Evolutionary conservation across 164 flowering plant genomes (phyloP).

Genomic region (Nymphaea thermarum): DNA sequence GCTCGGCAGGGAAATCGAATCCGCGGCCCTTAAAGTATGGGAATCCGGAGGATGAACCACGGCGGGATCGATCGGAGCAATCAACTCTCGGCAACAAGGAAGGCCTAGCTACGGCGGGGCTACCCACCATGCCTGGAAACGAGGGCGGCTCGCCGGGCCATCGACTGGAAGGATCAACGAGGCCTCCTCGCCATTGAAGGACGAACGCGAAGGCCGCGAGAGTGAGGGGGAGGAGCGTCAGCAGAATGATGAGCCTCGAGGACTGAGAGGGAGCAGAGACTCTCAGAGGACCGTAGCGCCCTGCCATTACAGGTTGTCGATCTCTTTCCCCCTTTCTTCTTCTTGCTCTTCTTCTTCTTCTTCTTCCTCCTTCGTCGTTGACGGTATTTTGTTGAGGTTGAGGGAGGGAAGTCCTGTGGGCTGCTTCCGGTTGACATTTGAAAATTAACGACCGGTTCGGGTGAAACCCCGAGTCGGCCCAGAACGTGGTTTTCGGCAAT

Average conservation of each 20-base stretch:
- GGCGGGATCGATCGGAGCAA: conserved; percentile 30
- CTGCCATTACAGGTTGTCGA: conserved; percentile 30
- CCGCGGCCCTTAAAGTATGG: conserved; percentile 62
- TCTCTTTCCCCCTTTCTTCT: not conserved
- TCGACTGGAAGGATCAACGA: conserved; percentile 59
- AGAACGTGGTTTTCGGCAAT: no score
- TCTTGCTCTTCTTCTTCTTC: not conserved
- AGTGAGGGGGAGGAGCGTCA: conserved; percentile 60
- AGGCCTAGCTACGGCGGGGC: not conserved
- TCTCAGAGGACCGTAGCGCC: conserved; percentile 16
- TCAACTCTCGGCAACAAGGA: conserved; percentile 16
- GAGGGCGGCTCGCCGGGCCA: conserved; percentile 45
- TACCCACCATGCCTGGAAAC: conserved; percentile 60
- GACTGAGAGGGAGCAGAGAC: conserved; percentile 14
- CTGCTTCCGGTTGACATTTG: no score
- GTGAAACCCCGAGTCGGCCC: no score
- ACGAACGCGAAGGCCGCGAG: conserved; percentile 69
- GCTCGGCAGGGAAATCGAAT: conserved; percentile 39
- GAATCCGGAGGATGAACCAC: conserved; percentile 31
- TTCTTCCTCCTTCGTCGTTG: not conserved
- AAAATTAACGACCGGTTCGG: no score
- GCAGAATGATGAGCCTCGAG: conserved; percentile 51
- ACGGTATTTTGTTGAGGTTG: no score
- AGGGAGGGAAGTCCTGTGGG: no score
- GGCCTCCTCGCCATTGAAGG: conserved; percentile 86